Evolutionary conservation across 164 flowering plant species (phyloP), one percentile per base, ranked within the genome.

Genomic region (Litsea cubeba): DNA sequence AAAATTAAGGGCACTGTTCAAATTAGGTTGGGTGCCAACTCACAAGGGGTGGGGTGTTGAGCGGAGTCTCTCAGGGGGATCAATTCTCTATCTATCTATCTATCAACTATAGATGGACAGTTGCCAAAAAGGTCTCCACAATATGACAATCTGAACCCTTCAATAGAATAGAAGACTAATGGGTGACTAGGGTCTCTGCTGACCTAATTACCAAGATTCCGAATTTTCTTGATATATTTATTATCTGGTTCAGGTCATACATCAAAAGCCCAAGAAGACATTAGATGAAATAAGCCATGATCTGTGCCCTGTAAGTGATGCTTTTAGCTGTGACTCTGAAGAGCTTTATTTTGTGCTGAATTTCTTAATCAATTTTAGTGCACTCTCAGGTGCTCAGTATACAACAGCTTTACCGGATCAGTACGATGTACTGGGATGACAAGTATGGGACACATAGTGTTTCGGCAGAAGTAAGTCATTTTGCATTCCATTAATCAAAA

Each of bases 351-450:
- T 40, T 40, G 11, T 40, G 46, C 46, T 40, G 46, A 40, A 40
- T 40, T 40, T 40, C 46, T 40, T 40, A 40, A 40, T 1, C 10
- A 40, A 8, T 28, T 50, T 22, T 70, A 76, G 22, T 73, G 60
- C 46, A 54, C n/a, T 17, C 35, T 76, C 85, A 96, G 98, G 99
- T 96, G 63, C 97, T 96, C 35, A 96, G 99, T 77, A 91, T 96
- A 81, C 99, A 96, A 75, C 99, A 96, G 78, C 83, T 96, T 65
- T 96, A 96, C 73, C 85, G 99, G 75, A 96, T 96, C 76, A 92
- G 98, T 81, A 96, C 99, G 25, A 96, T 96, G 99, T 96, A 92
- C 81, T 94, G 99, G 98, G 99, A 96, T 79, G 97, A 94, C 89
- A 94, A 91, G 82, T 94, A 94, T 80, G 99, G 98, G 79, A 94